Evolutionary conservation across 495 filamentous ascomycete species (phyloP), one percentile per base, ranked within the genome.

Genomic region (Tuber borchii): DNA sequence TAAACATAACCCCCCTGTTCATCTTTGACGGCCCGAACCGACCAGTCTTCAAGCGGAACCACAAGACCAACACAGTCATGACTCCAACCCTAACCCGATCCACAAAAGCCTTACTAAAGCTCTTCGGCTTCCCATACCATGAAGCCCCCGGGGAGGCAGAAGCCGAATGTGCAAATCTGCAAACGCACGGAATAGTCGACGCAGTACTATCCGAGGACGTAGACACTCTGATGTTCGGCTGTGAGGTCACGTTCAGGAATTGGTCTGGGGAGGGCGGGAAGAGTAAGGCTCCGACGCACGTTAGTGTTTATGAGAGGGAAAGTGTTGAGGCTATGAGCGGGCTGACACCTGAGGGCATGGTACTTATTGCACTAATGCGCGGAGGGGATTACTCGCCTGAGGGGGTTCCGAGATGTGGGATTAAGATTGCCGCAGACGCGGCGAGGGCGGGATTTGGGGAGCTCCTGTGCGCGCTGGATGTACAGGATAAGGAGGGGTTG

Each of bases 151-250:
- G 95, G 20, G 96, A 99, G 81, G 96, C 96, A 1, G 96, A 99
- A 81, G 96, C 96, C 0, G 96, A 99, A 85, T 98, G 96, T 76
- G 95, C 96, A 0, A 84, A 94, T 2, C 83, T 99, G 31, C 94
- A 99, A 83, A 87, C 88, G 74, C 88, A 90, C 43, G 93, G 94
- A 0, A 86, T 97, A 68, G 96, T 98, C 4, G 96, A 99, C 84
- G 95, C 92, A 0, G 96, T 98, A 19, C 88, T 99, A 80, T 97
- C 93, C 82, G 94, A 99, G 83, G 96, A 99, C 86, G 93, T 97
- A 51, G 96, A 99, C 83, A 94, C 96, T 3, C 87, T 99, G 80
- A 98, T 99, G 96, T 99, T 98, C 83, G 96, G 96, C 2, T 94
- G 92, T 70, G 89, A 87, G 0, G 83, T 88, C 70, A 95, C 90